Evolutionary conservation across 2,329 filamentous ascomycete species (phyloP).

Genomic region (Fusarium transvaalense): DNA sequence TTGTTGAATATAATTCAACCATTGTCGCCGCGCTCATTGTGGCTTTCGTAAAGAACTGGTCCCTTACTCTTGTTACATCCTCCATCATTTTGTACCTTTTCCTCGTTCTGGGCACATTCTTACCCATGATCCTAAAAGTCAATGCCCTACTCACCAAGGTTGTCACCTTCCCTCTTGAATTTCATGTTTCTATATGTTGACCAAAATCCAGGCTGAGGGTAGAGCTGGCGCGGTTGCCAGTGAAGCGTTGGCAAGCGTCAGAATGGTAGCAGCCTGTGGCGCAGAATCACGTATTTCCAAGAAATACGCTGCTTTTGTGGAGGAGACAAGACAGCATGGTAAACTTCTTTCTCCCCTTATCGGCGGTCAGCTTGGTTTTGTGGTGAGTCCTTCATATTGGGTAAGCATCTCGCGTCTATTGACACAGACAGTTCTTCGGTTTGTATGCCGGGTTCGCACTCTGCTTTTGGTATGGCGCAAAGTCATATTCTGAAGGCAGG

Average conservation of each 20-base stretch:
- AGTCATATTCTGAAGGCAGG: conserved; percentile 60
- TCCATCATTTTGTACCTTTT: conserved; percentile 69
- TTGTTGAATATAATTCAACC: conserved; percentile 67
- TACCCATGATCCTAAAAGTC: conserved; percentile 69
- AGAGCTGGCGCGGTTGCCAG: conserved; percentile 71
- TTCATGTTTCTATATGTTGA: conserved; percentile 7
- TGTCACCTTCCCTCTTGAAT: neutral
- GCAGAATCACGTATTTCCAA: conserved; percentile 67
- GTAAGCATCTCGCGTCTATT: conserved; percentile 2
- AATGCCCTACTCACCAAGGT: conserved; percentile 60
- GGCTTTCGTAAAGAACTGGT: conserved; percentile 70
- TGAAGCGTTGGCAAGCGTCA: conserved; percentile 69
- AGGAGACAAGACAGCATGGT: conserved; percentile 65
- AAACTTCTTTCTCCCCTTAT: conserved; percentile 64
- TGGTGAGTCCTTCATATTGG: conserved; percentile 50
- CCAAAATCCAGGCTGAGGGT: conserved; percentile 59
- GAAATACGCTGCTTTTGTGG: conserved; percentile 67
- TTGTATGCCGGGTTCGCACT: conserved; percentile 67
- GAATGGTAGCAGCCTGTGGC: conserved; percentile 73
- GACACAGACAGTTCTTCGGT: conserved; percentile 62
- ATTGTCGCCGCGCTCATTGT: conserved; percentile 66
- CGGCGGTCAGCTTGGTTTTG: conserved; percentile 64
- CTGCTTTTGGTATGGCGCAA: conserved; percentile 73
- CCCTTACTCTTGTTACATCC: conserved; percentile 69
- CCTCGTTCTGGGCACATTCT: conserved; percentile 60